Evolutionary conservation across 495 filamentous ascomycete genomes (phyloP), one percentile per base, ranked within the genome.

Genomic region (Trichoderma erinaceum): DNA sequence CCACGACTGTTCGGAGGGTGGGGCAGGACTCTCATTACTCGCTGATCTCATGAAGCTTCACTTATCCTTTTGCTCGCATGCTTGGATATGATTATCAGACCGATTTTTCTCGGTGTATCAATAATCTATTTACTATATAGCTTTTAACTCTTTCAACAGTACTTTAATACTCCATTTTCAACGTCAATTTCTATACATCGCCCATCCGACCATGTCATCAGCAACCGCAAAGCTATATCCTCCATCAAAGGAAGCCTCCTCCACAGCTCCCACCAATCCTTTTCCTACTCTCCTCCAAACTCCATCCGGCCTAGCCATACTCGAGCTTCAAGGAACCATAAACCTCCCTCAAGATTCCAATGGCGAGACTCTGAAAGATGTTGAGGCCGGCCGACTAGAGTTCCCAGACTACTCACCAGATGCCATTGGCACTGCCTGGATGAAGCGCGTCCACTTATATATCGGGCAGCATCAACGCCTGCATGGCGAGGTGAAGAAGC

Each of bases 301-400:
- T 4, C 93, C 93, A 32, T 77, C 83, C 5, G 89, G 89, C 64
- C 81, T 89, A 43, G 92, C 92, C n/a, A 79, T 97, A 56, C 83
- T 97, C 68, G 93, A 97, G 77, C 85, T 97, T 21, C 93, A 97
- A 80, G 92, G 91, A 50, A 91, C 88, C 13, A 88, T 97, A 79
- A 92, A 96, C 74, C 73, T 87, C 12, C 86, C 88, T 12, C 66
- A 80, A 12, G 52, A 72, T 29, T 70, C 77, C 4, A 63, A 68
- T 12, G 69, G 32, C 29, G 44, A 75, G 21, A 11, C 65, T 16
- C 44, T 50, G 67, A 41, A 7, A 58, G 81, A 85, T 70, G 84
- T 87, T 15, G 77, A 81, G 13, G 80, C 96, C 71, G 93, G 92
- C 61, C 86, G 87, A 63, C 82, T 96, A 63, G 86, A 89, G 66